Evolutionary conservation across 169 alveolate genomes (phyloP).

Genomic region (Cryptosporidium viatorum): DNA sequence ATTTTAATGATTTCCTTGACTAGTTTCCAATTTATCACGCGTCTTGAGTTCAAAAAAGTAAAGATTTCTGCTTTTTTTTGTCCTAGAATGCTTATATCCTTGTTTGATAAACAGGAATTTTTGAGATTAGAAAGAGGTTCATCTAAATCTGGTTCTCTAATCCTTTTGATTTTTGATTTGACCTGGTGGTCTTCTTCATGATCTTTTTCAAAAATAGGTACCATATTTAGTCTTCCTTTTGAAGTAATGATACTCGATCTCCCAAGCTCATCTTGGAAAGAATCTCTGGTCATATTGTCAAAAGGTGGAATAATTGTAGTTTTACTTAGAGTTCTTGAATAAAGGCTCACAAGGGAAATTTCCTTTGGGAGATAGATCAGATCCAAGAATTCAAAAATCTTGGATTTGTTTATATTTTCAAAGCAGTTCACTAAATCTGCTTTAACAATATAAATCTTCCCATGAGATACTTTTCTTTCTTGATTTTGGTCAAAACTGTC

Average conservation of each 20-base stretch:
- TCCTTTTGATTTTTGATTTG: neutral
- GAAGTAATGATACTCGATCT: conserved; percentile 22
- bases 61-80: conserved; percentile 32
- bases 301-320: conserved; percentile 45
- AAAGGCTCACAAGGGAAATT: conserved; percentile 10
- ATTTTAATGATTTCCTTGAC: conserved; percentile 22
- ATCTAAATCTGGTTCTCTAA: neutral
- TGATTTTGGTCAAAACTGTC: too few relatives aligned
- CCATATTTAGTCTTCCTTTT: conserved; percentile 46
- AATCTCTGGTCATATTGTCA: conserved; percentile 16
- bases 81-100: conserved; percentile 33
- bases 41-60: conserved; percentile 37
- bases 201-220: conserved; percentile 26
- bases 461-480: neutral
- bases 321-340: conserved; percentile 26
- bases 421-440: conserved; percentile 57
- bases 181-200: neutral
- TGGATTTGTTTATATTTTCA: conserved; percentile 40
- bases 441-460: conserved; percentile 28
- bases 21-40: conserved; percentile 20
- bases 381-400: conserved; percentile 37
- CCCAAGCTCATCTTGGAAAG: conserved; percentile 25
- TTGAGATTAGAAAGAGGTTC: neutral
- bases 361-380: conserved; percentile 17
- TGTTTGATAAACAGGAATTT: neutral